Conservation (phyloP, 805 yeast genomes). For the Kazachstania psychrophila region DNA sequence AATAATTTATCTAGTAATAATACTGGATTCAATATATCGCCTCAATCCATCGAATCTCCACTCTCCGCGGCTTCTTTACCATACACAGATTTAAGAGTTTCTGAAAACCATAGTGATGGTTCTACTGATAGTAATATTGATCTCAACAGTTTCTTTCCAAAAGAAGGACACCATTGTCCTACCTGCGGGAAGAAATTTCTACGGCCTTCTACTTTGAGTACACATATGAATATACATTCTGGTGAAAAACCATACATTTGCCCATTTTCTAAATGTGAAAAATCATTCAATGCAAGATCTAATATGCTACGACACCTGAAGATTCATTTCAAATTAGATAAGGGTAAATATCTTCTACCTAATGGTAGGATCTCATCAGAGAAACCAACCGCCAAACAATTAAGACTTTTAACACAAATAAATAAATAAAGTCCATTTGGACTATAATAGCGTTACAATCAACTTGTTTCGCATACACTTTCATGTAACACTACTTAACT, state of each 20-base stretch:
- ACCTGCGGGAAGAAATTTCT: conserved; percentile 71
- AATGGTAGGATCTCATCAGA: conserved; percentile 12
- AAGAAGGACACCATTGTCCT: conserved; percentile 40
- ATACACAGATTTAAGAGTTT: too few relatives aligned
- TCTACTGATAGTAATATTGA: not conserved
- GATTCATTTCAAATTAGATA: conserved; percentile 17
- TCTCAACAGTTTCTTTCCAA: not conserved
- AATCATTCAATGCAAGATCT: conserved; percentile 41
- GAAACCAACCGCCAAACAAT: conserved; percentile 14
- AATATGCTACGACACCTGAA: conserved; percentile 27
- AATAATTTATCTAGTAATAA: too few relatives aligned
- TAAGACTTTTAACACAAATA: conserved; percentile 2
- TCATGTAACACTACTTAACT: too few relatives aligned
- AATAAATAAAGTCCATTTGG: too few relatives aligned
- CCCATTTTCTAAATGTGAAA: conserved; percentile 47
- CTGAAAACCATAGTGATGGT: too few relatives aligned
- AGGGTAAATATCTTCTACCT: conserved; percentile 17
- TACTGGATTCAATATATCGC: too few relatives aligned
- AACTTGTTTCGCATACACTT: too few relatives aligned
- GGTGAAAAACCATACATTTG: conserved; percentile 88
- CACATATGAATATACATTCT: conserved; percentile 75
- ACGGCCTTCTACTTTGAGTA: conserved; percentile 78
- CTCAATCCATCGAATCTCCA: too few relatives aligned
- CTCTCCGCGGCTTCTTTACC: too few relatives aligned
- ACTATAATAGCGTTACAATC: too few relatives aligned